phyloP scores from a whole-genome alignment of 768 basidiomycete species.

The Lactarius evosmus region DNA sequence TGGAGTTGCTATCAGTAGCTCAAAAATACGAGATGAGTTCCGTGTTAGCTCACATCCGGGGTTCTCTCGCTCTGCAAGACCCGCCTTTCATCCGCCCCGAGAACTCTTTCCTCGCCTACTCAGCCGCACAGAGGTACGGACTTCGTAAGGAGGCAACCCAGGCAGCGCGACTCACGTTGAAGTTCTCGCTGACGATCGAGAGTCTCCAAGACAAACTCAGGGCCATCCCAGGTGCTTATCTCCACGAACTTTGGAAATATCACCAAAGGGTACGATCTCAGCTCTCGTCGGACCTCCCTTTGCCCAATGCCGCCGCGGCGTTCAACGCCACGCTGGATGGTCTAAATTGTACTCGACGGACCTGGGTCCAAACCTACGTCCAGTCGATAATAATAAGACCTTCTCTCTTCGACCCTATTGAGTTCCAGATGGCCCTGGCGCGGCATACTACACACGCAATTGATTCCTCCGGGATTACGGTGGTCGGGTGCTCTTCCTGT shows the following conservation, averaged over 20 bases:
- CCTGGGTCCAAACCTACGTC: no score
- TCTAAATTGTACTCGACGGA: no score
- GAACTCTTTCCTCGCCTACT: neutral
- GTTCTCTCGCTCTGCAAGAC: neutral
- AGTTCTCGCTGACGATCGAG: neutral
- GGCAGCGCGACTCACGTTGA: conserved; percentile 1
- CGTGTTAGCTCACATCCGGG: neutral
- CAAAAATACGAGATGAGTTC: conserved; percentile 10
- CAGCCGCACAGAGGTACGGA: neutral
- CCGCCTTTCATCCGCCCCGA: neutral
- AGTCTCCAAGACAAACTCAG: neutral
- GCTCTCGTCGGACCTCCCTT: neutral
- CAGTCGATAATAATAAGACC: neutral
- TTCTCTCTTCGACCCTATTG: neutral
- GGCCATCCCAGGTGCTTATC: neutral
- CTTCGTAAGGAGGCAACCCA: conserved; percentile 1
- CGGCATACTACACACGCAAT: no score
- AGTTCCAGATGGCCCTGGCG: conserved; percentile 3
- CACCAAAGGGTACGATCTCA: conserved; percentile 16
- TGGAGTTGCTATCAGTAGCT: conserved; percentile 13
- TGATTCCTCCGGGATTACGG: no score
- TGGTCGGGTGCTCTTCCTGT: neutral
- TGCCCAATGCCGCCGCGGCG: no score
- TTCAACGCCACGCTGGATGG: neutral
- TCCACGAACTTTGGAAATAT: conserved; percentile 16